These are phyloP conservation scores for Phytophthora lateralis DNA, from an alignment of 352 stramenopile genomes.

Conservation along the genomic window DNA sequence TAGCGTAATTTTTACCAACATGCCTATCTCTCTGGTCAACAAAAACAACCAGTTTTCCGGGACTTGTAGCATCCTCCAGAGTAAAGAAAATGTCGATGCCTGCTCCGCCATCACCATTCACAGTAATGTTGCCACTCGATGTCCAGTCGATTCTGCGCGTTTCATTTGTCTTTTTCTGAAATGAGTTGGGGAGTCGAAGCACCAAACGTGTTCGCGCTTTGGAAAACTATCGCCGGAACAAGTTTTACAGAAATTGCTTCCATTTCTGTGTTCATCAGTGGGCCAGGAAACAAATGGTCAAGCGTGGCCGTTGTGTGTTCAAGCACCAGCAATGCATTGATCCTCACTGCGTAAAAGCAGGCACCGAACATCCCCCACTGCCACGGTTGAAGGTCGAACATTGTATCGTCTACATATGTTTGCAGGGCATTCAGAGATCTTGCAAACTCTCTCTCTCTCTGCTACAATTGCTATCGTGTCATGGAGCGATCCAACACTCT, in stretches of 20 bases:
- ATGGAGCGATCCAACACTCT: not conserved
- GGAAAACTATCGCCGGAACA: conserved; percentile 8
- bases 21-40: no score
- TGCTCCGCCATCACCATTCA: conserved; percentile 30
- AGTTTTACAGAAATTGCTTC: conserved; percentile 16
- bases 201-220: conserved; percentile 1
- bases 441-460: conserved; percentile 6
- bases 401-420: not conserved
- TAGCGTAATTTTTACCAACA: no score
- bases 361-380: conserved; percentile 36
- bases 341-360: conserved; percentile 44
- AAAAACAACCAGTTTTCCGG: no score
- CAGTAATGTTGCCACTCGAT: conserved; percentile 29
- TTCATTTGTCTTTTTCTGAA: not conserved
- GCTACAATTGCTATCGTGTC: not conserved
- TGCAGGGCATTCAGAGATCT: conserved; percentile 1
- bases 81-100: conserved; percentile 44
- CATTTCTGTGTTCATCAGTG: conserved; percentile 4
- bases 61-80: no score
- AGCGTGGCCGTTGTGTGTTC: conserved; percentile 25
- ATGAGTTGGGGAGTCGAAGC: conserved; percentile 7
- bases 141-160: conserved; percentile 7
- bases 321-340: conserved; percentile 42
- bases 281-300: conserved; percentile 15
- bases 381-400: conserved; percentile 7